Base-by-base conservation (phyloP, 345 rosid species). In the Microcos paniculata region DNA sequence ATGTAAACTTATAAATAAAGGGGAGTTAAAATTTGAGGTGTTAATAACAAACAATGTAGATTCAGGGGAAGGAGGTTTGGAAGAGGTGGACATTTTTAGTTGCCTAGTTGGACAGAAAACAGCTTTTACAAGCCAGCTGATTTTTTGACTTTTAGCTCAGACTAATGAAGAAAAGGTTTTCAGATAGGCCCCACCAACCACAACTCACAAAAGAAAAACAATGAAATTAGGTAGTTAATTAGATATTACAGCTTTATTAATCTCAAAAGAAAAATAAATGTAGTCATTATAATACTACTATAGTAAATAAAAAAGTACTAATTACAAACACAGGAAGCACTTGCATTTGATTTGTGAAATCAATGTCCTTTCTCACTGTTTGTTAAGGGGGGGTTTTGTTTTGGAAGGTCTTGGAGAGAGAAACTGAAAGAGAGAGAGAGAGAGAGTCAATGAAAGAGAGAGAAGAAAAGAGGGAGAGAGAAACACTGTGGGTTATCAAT, bases 291-390 rank as follows among this genome's bases (percentile, higher is more conserved):
- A 35, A 35, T 35, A 35, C 4, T n/a, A 35, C 6, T 35, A 35
- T 35, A 35, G 40, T 35, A 35, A 35, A 3, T 35, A 35, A 35
- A 3, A 35, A 35, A 35, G 4, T 4, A 35, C 4, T 42, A 38
- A 63, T 12, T 15, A 66, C 23, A 2, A 8, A 45, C n/a, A 67
- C 33, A 46, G 38, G 45, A 48, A 78, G 23, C 82, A 74, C 49
- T 59, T 70, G 6, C 77, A 55, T 35, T 62, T 64, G 80, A 58
- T 73, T 81, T 79, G 71, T 73, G 10, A 88, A 88, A 88, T 91
- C 94, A 88, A 91, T 83, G 87, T 81, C 86, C 79, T 80, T 80
- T 85, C 83, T 77, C 80, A 85, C 85, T 82, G 78, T 85, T 81
- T 81, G 79, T 73, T 65, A 28, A 64, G 62, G 74, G 74, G 72